These are phyloP conservation scores for Pichia thaimueangensis DNA, from an alignment of 805 yeast species.

Conservation along the genomic window DNA sequence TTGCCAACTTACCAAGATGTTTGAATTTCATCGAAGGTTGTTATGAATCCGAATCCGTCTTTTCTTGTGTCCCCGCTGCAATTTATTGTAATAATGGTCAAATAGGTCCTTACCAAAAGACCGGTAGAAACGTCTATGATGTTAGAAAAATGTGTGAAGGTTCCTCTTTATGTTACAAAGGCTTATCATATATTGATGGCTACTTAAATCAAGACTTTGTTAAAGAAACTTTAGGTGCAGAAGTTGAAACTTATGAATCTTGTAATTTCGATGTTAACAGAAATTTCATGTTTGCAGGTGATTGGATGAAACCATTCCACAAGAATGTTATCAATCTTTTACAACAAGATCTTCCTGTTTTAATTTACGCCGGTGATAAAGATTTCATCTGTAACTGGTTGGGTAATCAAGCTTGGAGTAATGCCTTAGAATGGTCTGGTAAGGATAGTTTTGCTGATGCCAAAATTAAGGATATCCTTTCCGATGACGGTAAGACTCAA, in stretches of 20 bases:
- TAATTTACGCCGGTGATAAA: constrained; percentile 91
- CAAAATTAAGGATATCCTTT: constrained; percentile 19
- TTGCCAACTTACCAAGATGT: constrained; percentile 57
- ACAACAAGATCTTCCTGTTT: constrained; percentile 66
- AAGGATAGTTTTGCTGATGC: constrained; percentile 24
- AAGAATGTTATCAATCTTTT: constrained; percentile 51
- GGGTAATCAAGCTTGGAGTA: constrained; percentile 82
- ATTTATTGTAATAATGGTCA: constrained; percentile 58
- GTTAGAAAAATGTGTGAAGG: constrained; percentile 49
- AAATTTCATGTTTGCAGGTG: constrained; percentile 53
- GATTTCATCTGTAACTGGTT: constrained; percentile 92
- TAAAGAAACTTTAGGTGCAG: constrained; percentile 52
- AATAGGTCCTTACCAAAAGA: constrained; percentile 50
- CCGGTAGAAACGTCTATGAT: constrained; percentile 61
- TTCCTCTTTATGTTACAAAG: constrained; percentile 48
- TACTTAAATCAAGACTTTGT: constrained; percentile 51
- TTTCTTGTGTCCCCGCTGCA: constrained; percentile 58
- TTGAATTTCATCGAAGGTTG: constrained; percentile 55
- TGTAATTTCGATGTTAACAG: constrained; percentile 46
- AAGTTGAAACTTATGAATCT: constrained; percentile 41
- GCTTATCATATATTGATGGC: constrained; percentile 41
- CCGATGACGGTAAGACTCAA: constrained; percentile 30
- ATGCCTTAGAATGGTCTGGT: constrained; percentile 60
- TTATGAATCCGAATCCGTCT: constrained; percentile 50
- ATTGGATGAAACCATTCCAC: constrained; percentile 61